These are phyloP conservation scores for Aquilaria agallochum DNA, from an alignment of 441 rosid species.

Conservation along the genomic window DNA sequence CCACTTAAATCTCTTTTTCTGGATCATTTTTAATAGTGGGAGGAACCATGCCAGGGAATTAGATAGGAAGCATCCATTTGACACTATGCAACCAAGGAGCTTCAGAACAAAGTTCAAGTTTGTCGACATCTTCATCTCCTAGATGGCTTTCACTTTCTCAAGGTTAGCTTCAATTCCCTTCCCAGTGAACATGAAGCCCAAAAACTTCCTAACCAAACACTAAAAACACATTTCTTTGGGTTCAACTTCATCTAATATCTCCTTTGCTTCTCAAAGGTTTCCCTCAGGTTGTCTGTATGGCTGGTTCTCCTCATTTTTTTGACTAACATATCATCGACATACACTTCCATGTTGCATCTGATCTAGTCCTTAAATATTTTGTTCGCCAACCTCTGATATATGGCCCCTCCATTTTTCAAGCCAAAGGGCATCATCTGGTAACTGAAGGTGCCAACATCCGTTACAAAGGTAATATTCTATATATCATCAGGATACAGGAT, in stretches of 20 bases:
- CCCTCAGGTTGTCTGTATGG: not conserved
- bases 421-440: not conserved
- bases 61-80: not conserved
- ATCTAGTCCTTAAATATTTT: not conserved
- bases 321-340: not conserved
- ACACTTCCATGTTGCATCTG: not conserved
- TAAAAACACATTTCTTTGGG: not conserved
- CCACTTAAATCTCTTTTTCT: not conserved
- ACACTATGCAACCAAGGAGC: not conserved
- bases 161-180: not conserved
- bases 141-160: not conserved
- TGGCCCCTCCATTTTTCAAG: not conserved
- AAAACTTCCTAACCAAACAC: not conserved
- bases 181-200: not conserved
- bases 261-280: not conserved
- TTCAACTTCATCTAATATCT: not conserved
- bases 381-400: not conserved
- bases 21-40: not conserved
- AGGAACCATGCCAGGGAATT: not conserved
- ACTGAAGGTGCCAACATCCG: not conserved
- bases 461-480: not conserved
- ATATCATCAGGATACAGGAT: not conserved
- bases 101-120: not conserved
- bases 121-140: not conserved
- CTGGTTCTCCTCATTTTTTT: not conserved